These are phyloP conservation scores for Epichloe coenophiala DNA, from an alignment of 2,329 filamentous ascomycete species.

Conservation along the genomic window DNA sequence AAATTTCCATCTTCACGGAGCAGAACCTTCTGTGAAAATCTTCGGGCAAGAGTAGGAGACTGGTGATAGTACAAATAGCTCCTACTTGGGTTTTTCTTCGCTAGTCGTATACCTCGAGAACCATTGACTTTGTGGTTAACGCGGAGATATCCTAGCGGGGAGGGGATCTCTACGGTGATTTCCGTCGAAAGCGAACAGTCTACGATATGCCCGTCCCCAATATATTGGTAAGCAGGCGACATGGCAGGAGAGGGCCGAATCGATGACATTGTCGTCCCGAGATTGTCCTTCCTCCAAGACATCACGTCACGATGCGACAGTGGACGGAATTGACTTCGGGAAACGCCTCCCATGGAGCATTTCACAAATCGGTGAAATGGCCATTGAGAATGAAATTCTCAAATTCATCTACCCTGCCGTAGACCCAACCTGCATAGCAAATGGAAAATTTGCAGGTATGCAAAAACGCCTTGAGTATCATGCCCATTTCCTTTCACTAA, in stretches of 20 bases:
- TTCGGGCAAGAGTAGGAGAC: slow-evolving; percentile 58
- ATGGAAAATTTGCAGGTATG: slow-evolving; percentile 6
- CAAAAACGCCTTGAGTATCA: slow-evolving; percentile 24
- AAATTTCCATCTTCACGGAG: slow-evolving; percentile 62
- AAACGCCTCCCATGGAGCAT: slow-evolving; percentile 64
- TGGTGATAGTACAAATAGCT: slow-evolving; percentile 32
- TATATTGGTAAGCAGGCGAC: neutral
- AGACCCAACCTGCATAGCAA: slow-evolving; percentile 15
- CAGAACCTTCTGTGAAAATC: slow-evolving; percentile 53
- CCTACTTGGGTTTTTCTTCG: slow-evolving; percentile 55
- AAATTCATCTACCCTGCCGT: slow-evolving; percentile 29
- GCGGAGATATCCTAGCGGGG: slow-evolving; percentile 80
- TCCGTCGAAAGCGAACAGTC: neutral
- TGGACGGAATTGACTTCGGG: slow-evolving; percentile 42
- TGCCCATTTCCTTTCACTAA: slow-evolving; percentile 7
- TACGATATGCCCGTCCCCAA: slow-evolving; percentile 7
- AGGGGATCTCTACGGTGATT: neutral
- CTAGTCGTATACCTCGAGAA: slow-evolving; percentile 88
- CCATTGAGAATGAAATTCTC: slow-evolving; percentile 48
- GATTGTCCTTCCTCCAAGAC: neutral
- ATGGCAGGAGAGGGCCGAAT: neutral
- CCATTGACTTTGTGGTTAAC: slow-evolving; percentile 58
- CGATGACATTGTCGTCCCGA: neutral
- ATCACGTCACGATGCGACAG: slow-evolving; percentile 2
- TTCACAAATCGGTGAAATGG: slow-evolving; percentile 59